Conservation (phyloP, 2,329 filamentous ascomycete genomes). For the Myriosclerotinia duriaeana region DNA sequence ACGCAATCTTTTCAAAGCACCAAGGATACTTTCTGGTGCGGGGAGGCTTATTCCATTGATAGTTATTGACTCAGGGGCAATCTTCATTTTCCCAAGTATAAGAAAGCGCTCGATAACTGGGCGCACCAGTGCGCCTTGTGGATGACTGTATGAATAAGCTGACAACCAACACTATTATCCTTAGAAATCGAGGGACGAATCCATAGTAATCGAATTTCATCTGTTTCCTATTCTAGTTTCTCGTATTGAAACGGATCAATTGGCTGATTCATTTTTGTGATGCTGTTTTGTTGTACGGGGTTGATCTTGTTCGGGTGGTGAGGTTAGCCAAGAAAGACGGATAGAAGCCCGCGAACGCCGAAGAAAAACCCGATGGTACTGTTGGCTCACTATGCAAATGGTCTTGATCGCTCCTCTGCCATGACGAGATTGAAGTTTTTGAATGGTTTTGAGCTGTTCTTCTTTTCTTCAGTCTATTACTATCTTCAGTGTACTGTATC, state of each 20-base stretch:
- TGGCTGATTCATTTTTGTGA: neutral
- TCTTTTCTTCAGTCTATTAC: neutral
- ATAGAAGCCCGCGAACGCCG: neutral
- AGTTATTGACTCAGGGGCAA: constrained; percentile 21
- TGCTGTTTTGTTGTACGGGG: neutral
- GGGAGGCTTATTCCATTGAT: constrained; percentile 25
- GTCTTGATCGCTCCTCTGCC: neutral
- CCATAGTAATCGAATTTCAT: constrained; percentile 29
- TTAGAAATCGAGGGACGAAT: constrained; percentile 23
- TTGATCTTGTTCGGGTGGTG: neutral
- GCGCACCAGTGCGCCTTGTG: constrained; percentile 22
- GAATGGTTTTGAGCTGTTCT: too few species aligned
- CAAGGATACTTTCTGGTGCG: constrained; percentile 30
- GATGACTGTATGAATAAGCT: constrained; percentile 30
- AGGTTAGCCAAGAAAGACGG: neutral
- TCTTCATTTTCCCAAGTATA: constrained; percentile 33
- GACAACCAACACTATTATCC: constrained; percentile 23
- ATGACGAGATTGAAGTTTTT: too few species aligned
- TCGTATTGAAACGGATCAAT: constrained; percentile 17
- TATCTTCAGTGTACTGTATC: neutral
- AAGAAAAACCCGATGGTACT: too few species aligned
- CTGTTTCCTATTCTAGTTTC: constrained; percentile 1
- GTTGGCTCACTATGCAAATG: neutral
- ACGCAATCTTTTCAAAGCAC: constrained; percentile 32
- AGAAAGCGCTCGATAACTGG: constrained; percentile 34